Conservation (phyloP, 306 rosid genomes). For the Mimosa bimucronata region DNA sequence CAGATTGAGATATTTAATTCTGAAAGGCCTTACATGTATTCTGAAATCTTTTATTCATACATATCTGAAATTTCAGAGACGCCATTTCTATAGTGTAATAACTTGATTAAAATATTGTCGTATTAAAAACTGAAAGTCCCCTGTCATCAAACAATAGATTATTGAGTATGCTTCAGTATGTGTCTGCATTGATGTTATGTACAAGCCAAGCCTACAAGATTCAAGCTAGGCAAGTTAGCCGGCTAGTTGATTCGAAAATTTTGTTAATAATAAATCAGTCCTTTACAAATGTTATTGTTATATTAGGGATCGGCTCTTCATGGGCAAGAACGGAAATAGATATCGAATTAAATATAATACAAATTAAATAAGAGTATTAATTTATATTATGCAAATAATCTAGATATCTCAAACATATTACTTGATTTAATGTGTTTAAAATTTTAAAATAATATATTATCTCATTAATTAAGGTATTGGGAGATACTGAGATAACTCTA, state of each 20-base stretch:
- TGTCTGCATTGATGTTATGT: not conserved
- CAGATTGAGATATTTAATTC: not conserved
- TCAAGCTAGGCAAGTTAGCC: not conserved
- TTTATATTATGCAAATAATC: not conserved
- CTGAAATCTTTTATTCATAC: not conserved
- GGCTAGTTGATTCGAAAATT: not conserved
- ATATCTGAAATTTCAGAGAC: not conserved
- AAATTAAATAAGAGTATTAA: too few relatives aligned
- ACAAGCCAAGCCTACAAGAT: not conserved
- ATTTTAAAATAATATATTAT: too few relatives aligned
- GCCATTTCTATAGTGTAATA: not conserved
- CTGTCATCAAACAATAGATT: not conserved
- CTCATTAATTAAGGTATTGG: too few relatives aligned
- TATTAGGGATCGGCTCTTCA: too few relatives aligned
- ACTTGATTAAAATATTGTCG: not conserved
- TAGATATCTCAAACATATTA: too few relatives aligned
- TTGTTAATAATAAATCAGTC: not conserved
- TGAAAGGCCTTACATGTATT: not conserved
- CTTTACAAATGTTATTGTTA: not conserved
- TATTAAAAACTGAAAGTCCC: not conserved
- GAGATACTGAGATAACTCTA: too few relatives aligned
- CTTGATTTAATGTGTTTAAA: too few relatives aligned
- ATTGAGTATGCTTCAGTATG: not conserved
- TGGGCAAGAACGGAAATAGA: not conserved
- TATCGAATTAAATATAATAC: not conserved